Evolutionary conservation across 2,329 filamentous ascomycete species (phyloP), one percentile per base, ranked within the genome.

Genomic region (Chaetomium sp.): DNA sequence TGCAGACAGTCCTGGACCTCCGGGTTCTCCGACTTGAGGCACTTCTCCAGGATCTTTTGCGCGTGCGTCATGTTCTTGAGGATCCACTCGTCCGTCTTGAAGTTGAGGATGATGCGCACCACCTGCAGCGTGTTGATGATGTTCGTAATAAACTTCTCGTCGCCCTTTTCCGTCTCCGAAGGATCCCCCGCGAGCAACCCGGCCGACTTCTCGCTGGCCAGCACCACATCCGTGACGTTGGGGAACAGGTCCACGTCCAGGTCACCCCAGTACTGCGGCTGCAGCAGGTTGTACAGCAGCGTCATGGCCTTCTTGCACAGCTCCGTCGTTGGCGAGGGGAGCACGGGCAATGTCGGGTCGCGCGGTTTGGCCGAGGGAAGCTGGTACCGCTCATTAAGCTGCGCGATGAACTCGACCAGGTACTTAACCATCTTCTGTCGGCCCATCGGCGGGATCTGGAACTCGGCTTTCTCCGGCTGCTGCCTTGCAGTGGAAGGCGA

Each of bases 121-220:
- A 97, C 88, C 69, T 97, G 91, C 11, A 99, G 79, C 1, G 91
- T 91, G 69, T 99, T 99, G 72, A 99, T 84, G 71, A 96, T 92
- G 60, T 87, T 86, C 0, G 89, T 95, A 43, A 88, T 80, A 66
- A 91, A 91, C 69, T 90, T 91, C 42, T 91, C 88, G 60, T 91
- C 86, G n/a, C 79, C 81, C 65, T 89, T 88, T 50, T 90, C 87
- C 54, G 84, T 84, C 59, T 86, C 82, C 0, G 74, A 69, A 5
- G 80, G 78, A 55, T 85, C 82, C 11, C 78, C 77, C n/a, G 77
- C 74, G 37, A 87, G 74, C 38, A 82, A 79, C 36, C 73, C 71
- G 8, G 78, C 72, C 1, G 88, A 86, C 71, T 90, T 91, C 8
- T 97, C 94, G 50, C 87, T 86, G 2, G 87, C 84, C 10, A 96